Conservation (phyloP, 305 asterid genomes). For the Fraxinus nigra region DNA sequence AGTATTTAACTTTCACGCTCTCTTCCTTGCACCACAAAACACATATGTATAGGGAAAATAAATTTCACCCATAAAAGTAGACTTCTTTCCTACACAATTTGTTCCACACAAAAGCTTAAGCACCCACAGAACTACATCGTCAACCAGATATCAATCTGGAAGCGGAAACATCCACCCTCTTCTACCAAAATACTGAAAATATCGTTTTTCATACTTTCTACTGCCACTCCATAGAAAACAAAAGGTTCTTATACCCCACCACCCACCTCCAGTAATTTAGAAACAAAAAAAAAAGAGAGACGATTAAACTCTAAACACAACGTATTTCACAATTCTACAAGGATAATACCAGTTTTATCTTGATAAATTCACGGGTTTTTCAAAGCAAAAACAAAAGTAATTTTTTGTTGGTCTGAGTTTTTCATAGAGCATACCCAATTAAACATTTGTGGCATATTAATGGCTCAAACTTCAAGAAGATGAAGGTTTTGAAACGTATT, state of each 20-base stretch:
- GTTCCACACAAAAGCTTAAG: neutral
- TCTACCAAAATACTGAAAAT: neutral
- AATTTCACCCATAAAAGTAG: neutral
- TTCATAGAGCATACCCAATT: neutral
- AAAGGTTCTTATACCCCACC: constrained; percentile 8
- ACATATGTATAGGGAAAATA: neutral
- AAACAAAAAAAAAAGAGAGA: neutral
- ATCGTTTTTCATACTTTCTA: neutral
- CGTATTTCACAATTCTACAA: neutral
- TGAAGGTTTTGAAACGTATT: neutral
- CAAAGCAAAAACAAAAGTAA: constrained; percentile 1
- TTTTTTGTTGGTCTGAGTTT: constrained; percentile 1
- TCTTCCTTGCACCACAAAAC: neutral
- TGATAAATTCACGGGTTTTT: neutral
- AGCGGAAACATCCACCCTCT: neutral
- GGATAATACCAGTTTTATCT: neutral
- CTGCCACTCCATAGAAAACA: neutral
- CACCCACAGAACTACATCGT: neutral
- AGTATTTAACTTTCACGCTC: neutral
- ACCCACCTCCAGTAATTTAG: neutral
- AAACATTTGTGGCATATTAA: neutral
- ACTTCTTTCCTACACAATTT: neutral
- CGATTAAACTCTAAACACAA: neutral
- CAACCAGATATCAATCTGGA: neutral
- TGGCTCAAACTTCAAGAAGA: constrained; percentile 16